These are phyloP conservation scores for Puccinia novopanici DNA, from an alignment of 1,284 basidiomycete genomes.

Conservation along the genomic window DNA sequence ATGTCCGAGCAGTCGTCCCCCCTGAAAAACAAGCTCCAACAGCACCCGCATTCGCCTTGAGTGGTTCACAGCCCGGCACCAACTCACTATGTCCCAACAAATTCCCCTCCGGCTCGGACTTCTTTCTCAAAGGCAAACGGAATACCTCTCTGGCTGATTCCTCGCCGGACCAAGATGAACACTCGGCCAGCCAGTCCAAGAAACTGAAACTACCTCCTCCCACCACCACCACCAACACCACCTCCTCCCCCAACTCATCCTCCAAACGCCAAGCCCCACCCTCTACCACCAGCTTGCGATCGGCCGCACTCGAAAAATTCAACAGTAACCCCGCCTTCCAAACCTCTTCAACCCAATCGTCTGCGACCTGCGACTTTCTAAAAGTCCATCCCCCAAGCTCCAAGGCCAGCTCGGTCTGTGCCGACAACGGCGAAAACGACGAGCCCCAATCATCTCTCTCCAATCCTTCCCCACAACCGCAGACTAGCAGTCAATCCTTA, in stretches of 20 bases:
- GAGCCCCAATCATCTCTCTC: not conserved
- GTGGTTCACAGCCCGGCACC: not conserved
- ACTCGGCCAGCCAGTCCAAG: conserved; percentile 33
- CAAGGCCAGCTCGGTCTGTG: conserved; percentile 28
- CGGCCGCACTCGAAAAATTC: conserved; percentile 35
- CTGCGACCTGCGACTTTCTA: not conserved
- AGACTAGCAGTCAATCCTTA: not conserved
- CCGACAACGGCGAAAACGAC: conserved; percentile 39
- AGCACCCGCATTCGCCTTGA: conserved; percentile 14
- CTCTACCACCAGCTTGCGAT: conserved; percentile 30
- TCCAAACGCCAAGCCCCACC: not conserved
- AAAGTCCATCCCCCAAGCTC: conserved; percentile 18
- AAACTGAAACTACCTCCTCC: conserved; percentile 35
- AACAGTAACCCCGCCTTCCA: conserved; percentile 34
- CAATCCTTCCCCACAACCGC: not conserved
- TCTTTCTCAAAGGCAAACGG: conserved; percentile 46
- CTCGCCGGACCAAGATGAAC: not conserved
- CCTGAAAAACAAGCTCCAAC: not conserved
- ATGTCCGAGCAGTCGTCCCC: conserved; percentile 17
- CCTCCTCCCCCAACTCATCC: not conserved
- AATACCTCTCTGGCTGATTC: conserved; percentile 35
- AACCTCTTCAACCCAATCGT: not conserved
- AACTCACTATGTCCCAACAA: conserved; percentile 28
- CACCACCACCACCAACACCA: no score
- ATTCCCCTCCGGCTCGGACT: conserved; percentile 48